phyloP scores from a whole-genome alignment of 768 basidiomycete genomes.

The Boletus patriciae region DNA sequence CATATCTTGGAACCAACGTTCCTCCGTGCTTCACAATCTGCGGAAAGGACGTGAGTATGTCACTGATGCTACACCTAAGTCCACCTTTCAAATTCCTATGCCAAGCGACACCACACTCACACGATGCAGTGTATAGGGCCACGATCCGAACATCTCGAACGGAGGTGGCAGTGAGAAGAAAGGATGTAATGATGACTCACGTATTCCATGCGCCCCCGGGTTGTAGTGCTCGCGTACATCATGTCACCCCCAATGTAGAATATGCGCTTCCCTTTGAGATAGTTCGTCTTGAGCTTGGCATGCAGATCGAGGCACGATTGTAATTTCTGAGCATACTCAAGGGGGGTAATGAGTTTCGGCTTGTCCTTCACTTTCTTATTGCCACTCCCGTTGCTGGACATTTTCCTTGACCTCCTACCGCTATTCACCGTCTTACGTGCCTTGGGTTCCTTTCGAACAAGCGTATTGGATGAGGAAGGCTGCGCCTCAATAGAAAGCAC shows the following conservation, averaged over 20 bases:
- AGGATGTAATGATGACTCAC: slow-evolving; percentile 41
- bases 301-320: slow-evolving; percentile 32
- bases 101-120: no score
- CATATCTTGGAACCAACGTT: slow-evolving; percentile 56
- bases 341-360: slow-evolving; percentile 44
- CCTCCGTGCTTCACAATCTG: slow-evolving; percentile 69
- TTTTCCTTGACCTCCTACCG: slow-evolving; percentile 9
- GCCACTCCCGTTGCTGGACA: slow-evolving; percentile 1
- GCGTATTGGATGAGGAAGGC: neutral
- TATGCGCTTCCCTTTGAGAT: slow-evolving; percentile 54
- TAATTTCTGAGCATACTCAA: slow-evolving; percentile 54
- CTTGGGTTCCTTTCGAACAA: neutral
- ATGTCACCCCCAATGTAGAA: slow-evolving; percentile 63
- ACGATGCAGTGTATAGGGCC: neutral
- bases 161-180: neutral
- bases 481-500: neutral
- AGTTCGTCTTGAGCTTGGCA: slow-evolving; percentile 26
- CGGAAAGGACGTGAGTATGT: slow-evolving; percentile 1
- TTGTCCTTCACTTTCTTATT: slow-evolving; percentile 42
- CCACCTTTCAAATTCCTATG: neutral
- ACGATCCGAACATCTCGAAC: neutral
- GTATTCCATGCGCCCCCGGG: slow-evolving; percentile 57
- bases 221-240: slow-evolving; percentile 48
- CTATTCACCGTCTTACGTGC: slow-evolving; percentile 26
- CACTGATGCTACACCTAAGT: neutral